A percentile compares a stretch with the other conserved stretches of the same genome.
These are phyloP conservation scores for Pseudogymnoascus sp. DNA, from an alignment of 2,329 filamentous ascomycete genomes.

Conservation along the genomic window DNA sequence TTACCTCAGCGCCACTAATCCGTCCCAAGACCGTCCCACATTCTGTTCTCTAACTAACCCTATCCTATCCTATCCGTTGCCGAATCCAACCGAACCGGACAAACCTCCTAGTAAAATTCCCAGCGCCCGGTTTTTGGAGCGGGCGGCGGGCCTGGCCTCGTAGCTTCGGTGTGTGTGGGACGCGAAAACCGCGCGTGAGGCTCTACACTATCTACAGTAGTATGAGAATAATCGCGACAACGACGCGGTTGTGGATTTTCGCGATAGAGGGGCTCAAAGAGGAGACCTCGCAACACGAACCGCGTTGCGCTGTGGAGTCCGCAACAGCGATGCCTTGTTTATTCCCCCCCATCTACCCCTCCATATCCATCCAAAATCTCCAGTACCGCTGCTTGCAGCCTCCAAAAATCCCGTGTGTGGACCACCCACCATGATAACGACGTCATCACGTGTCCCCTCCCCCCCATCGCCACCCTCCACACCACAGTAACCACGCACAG, in stretches of 20 bases:
- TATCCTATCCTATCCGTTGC: too few species aligned
- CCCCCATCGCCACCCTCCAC: not conserved
- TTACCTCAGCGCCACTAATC: not conserved
- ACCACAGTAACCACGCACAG: not conserved
- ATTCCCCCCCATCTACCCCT: not conserved
- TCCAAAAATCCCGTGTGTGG: not conserved
- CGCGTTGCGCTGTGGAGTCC: not conserved
- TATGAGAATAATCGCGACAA: not conserved
- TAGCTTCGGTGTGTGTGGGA: not conserved
- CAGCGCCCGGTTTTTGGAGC: not conserved
- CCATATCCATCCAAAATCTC: not conserved
- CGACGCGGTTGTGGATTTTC: not conserved
- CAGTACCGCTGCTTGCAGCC: not conserved
- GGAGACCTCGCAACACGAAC: not conserved
- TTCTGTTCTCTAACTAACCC: too few species aligned
- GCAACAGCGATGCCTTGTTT: not conserved
- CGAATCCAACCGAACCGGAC: too few species aligned
- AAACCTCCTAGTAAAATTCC: not conserved
- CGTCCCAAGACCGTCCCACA: not conserved
- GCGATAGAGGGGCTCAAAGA: not conserved
- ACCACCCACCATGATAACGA: not conserved
- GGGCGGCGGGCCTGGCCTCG: not conserved
- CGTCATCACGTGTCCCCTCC: not conserved
- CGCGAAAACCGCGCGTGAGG: not conserved
- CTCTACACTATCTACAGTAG: not conserved